phyloP scores from a whole-genome alignment of 306 rosid genomes.

The Glycine latifolia region DNA sequence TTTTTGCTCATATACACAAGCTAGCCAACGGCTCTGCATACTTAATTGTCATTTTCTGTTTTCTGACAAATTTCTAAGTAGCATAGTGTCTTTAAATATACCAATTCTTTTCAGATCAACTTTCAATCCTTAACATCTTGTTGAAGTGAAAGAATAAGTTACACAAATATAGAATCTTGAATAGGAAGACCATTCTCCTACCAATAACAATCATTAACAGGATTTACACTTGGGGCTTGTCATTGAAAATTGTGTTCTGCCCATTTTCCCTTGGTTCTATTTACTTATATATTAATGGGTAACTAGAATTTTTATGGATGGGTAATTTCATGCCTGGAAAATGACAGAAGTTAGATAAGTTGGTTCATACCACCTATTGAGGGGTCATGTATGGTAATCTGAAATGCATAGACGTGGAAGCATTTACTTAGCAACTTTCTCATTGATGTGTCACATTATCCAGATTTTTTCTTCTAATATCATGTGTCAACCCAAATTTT shows the following conservation, averaged over 20 bases:
- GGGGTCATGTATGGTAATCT: background rate
- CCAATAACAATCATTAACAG: conserved; percentile 3
- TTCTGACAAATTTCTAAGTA: too few relatives aligned
- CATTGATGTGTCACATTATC: conserved; percentile 7
- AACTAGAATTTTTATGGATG: background rate
- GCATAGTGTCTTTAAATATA: background rate
- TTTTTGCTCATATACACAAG: too few relatives aligned
- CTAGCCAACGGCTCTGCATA: too few relatives aligned
- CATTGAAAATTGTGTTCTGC: background rate
- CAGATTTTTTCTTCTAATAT: conserved; percentile 19
- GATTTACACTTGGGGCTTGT: too few relatives aligned
- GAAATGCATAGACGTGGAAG: background rate
- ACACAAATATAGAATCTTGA: conserved; percentile 11
- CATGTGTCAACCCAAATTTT: conserved; percentile 4
- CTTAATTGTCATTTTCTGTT: too few relatives aligned
- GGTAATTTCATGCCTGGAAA: background rate
- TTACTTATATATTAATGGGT: too few relatives aligned
- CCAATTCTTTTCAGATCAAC: conserved; percentile 21
- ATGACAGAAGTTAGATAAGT: conserved; percentile 11
- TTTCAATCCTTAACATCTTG: conserved; percentile 14
- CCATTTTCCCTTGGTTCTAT: conserved; percentile 8
- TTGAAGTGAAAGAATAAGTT: background rate
- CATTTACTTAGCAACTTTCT: conserved; percentile 24
- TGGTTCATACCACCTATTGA: background rate
- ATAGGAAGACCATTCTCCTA: conserved; percentile 17